Conservation (phyloP, 768 basidiomycete species). For the Pulveroboletus sp. region DNA sequence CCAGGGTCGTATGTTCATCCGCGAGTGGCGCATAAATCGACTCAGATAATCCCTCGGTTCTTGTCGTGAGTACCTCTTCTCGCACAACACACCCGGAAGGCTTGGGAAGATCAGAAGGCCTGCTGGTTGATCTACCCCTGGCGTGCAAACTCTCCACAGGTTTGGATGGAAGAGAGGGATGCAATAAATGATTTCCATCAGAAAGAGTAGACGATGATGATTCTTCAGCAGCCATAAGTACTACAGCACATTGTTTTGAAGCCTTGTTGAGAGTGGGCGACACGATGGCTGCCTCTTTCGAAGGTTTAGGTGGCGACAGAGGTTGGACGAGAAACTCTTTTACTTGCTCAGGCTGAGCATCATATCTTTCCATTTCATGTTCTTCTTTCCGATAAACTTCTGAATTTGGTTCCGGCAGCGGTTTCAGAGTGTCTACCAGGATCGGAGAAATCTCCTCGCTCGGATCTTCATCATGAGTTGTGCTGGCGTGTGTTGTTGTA, state of each 20-base stretch:
- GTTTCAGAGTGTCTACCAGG: slow-evolving; percentile 55
- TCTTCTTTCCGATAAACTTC: slow-evolving; percentile 18
- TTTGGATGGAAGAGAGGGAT: slow-evolving; percentile 47
- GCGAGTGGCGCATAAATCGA: slow-evolving; percentile 25
- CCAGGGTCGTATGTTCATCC: slow-evolving; percentile 15
- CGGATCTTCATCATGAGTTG: slow-evolving; percentile 23
- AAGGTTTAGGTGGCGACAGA: slow-evolving; percentile 4
- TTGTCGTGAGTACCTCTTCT: slow-evolving; percentile 14
- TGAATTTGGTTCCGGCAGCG: slow-evolving; percentile 49
- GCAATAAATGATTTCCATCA: slow-evolving; percentile 28
- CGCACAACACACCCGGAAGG: slow-evolving; percentile 1
- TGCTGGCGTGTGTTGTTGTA: slow-evolving; percentile 37
- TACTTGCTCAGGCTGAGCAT: slow-evolving; percentile 4
- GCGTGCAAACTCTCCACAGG: slow-evolving; percentile 28
- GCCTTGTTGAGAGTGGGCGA: slow-evolving; percentile 4
- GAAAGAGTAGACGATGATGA: slow-evolving; percentile 4
- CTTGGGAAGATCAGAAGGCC: slow-evolving; percentile 13
- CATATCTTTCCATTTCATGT: slow-evolving; percentile 19
- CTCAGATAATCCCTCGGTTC: slow-evolving; percentile 19
- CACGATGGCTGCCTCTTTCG: not conserved
- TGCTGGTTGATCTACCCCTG: slow-evolving; percentile 12
- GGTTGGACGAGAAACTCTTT: slow-evolving; percentile 7
- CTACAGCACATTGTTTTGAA: slow-evolving; percentile 19
- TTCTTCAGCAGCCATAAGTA: slow-evolving; percentile 7
- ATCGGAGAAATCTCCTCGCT: slow-evolving; percentile 60